These are phyloP conservation scores for Cytospora chrysosperma DNA, from an alignment of 2,329 filamentous ascomycete genomes.

Conservation along the genomic window DNA sequence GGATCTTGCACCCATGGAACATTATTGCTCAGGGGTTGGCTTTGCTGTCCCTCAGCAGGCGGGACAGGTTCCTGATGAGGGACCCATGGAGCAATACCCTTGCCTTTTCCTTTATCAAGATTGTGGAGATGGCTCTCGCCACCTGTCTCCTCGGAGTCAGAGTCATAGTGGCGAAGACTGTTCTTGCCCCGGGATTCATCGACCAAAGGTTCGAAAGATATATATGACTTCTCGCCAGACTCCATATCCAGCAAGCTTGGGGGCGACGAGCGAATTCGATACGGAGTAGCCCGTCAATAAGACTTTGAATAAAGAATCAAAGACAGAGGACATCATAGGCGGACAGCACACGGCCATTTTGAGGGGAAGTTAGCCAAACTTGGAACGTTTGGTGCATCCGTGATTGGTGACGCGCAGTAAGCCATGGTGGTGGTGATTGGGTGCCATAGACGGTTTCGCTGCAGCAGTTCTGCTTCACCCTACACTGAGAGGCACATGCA, in stretches of 20 bases:
- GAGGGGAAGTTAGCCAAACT: background rate
- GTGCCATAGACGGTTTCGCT: background rate
- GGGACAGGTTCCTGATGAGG: background rate
- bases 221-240: background rate
- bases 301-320: background rate
- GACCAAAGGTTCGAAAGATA: background rate
- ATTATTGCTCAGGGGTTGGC: background rate
- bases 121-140: background rate
- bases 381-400: background rate
- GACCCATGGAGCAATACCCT: background rate
- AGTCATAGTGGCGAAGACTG: background rate
- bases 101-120: background rate
- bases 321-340: background rate
- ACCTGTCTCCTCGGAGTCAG: background rate
- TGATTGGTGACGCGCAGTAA: background rate
- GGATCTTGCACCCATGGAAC: constrained; percentile 20
- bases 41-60: background rate
- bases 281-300: background rate
- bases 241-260: background rate
- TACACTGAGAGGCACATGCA: background rate
- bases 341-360: background rate
- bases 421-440: background rate
- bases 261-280: background rate
- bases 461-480: background rate
- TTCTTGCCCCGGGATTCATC: background rate